Percentiles rank a stretch among this genome's conserved stretches.
Conservation (phyloP, 2,329 filamentous ascomycete genomes). For the Neonectria faginata region DNA sequence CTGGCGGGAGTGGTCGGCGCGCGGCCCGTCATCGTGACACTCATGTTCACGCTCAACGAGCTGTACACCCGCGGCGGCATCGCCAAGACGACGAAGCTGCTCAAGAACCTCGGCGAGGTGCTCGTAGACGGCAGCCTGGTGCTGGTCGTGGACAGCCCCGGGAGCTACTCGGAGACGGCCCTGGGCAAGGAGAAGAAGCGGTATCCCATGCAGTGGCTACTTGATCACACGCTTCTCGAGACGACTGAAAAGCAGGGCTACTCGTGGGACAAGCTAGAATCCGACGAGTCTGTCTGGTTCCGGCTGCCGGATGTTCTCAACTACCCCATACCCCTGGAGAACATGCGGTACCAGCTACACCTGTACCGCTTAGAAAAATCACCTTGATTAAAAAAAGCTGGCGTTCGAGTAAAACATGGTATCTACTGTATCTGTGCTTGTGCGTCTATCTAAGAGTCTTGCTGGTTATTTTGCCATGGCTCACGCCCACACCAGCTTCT, state of each 20-base stretch:
- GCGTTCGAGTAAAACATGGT: slow-evolving; percentile 27
- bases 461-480: slow-evolving; percentile 29
- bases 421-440: slow-evolving; percentile 34
- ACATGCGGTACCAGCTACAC: slow-evolving; percentile 96
- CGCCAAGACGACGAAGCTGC: slow-evolving; percentile 79
- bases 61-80: slow-evolving; percentile 83
- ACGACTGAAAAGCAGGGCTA: slow-evolving; percentile 50
- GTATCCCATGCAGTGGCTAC: slow-evolving; percentile 94
- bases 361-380: slow-evolving; percentile 68
- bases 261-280: slow-evolving; percentile 79
- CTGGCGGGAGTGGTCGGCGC: slow-evolving; percentile 50
- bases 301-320: slow-evolving; percentile 73
- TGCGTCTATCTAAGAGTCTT: slow-evolving; percentile 28
- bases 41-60: slow-evolving; percentile 97
- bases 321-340: slow-evolving; percentile 89
- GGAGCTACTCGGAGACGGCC: slow-evolving; percentile 87
- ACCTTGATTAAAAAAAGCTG: slow-evolving; percentile 29
- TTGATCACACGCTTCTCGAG: slow-evolving; percentile 81
- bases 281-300: slow-evolving; percentile 87
- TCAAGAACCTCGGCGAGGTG: slow-evolving; percentile 74
- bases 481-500: slow-evolving; percentile 89
- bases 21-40: slow-evolving; percentile 72
- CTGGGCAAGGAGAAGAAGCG: slow-evolving; percentile 72
- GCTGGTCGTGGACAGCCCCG: slow-evolving; percentile 91
- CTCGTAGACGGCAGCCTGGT: slow-evolving; percentile 73